These are phyloP conservation scores for Maudiozyma turicensis DNA, from an alignment of 805 yeast species.

Conservation along the genomic window DNA sequence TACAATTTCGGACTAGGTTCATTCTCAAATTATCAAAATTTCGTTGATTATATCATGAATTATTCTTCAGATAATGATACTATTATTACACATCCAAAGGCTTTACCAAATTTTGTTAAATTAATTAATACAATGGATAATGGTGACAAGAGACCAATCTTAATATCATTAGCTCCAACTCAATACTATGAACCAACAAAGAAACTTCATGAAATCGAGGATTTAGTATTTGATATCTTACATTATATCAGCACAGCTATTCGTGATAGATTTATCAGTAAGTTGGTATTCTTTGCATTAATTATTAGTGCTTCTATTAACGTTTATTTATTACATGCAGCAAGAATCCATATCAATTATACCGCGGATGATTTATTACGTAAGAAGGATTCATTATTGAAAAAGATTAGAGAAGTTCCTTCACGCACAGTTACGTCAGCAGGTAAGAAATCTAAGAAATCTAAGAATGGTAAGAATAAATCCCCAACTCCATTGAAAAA, in stretches of 20 bases:
- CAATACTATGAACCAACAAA: slow-evolving; percentile 51
- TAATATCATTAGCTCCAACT: slow-evolving; percentile 51
- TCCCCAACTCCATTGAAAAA: neutral
- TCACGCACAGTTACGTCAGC: slow-evolving; percentile 13
- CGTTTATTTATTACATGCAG: slow-evolving; percentile 76
- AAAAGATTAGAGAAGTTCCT: slow-evolving; percentile 2
- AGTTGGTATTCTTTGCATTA: slow-evolving; percentile 62
- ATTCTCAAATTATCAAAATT: slow-evolving; percentile 17
- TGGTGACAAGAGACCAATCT: slow-evolving; percentile 35
- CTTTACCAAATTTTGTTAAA: slow-evolving; percentile 31
- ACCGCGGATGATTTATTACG: slow-evolving; percentile 21
- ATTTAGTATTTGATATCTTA: slow-evolving; percentile 31
- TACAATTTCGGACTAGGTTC: slow-evolving; percentile 65
- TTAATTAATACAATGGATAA: slow-evolving; percentile 12
- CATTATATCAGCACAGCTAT: slow-evolving; percentile 58
- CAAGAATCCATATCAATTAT: slow-evolving; percentile 50
- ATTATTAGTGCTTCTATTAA: slow-evolving; percentile 72
- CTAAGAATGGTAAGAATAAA: neutral
- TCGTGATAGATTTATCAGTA: slow-evolving; percentile 71
- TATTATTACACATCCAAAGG: neutral
- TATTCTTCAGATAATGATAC: slow-evolving; percentile 20
- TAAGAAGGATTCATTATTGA: slow-evolving; percentile 4
- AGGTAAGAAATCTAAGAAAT: neutral
- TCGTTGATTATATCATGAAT: slow-evolving; percentile 16
- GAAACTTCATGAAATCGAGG: slow-evolving; percentile 51